Evolutionary conservation across 2,329 filamentous ascomycete species (phyloP), one percentile per base, ranked within the genome.

Genomic region (Botrytis galanthina): DNA sequence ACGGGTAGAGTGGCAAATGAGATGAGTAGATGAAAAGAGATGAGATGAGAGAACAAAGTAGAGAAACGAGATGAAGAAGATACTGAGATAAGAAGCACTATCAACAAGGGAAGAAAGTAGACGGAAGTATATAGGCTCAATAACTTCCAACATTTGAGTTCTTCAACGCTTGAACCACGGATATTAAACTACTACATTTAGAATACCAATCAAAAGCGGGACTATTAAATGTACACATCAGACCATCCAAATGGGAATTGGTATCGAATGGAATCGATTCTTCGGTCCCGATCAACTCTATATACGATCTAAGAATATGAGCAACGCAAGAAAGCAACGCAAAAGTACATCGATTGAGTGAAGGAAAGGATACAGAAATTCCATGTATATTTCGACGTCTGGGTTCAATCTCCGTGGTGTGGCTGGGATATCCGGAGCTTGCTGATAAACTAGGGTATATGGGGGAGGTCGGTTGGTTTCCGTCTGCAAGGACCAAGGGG

Each of bases 111-210:
- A 64, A 29, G 42, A 64, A 54, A 39, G 26, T 39, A 54, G 26
- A 42, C 35, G 35, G 35, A 57, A 39, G 64, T 42, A 39, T 57
- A 54, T 39, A 68, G 48, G 20, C 16, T 42, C 2, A 42, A 42
- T 39, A 7, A 54, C 29, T 29, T 22, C 18, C 32, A 51, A 20
- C 35, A 1, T n/a, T 20, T 12, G 16, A 39, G 16, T 29, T 35
- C 42, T 29, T 4, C 46, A n/a, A 39, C 46, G 64, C 64, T 54
- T 39, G 32, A 67, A 39, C 5, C 32, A 67, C 46, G 46, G 44
- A 67, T 67, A 67, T 67, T 67, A 67, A 35, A 67, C 46, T 67
- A 39, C 64, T 67, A 29, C n/a, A 51, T 51, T 9, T 67, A 39
- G 63, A 18, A 54, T 6, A 37, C 8, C 32, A n/a, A 39, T 29